Conservation (phyloP, 805 yeast species). For the Torulaspora quercuum region DNA sequence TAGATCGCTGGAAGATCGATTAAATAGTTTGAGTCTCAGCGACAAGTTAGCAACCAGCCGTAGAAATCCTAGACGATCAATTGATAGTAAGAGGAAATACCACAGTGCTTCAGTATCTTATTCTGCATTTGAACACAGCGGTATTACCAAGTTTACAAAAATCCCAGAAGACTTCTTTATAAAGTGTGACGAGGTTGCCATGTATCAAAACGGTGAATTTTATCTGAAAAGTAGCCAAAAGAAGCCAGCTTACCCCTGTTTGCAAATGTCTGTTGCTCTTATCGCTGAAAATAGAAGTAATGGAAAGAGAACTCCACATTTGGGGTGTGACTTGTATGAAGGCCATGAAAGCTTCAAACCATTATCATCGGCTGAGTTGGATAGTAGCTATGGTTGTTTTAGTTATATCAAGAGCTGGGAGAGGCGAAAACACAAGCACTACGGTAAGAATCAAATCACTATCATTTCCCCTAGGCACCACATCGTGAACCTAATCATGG, state of each 20-base stretch:
- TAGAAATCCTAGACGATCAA: too few relatives aligned
- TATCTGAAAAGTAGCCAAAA: conserved; percentile 4
- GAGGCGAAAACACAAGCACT: conserved; percentile 3
- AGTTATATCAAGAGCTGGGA: conserved; percentile 20
- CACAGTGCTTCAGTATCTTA: conserved; percentile 1
- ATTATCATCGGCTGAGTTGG: conserved; percentile 21
- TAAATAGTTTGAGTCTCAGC: too few relatives aligned
- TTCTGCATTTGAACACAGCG: conserved; percentile 12
- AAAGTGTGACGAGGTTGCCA: conserved; percentile 22
- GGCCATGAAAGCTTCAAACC: conserved; percentile 23
- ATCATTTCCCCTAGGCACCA: conserved; percentile 34
- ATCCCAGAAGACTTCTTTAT: conserved; percentile 17
- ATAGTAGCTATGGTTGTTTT: conserved; percentile 24
- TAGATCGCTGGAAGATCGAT: too few relatives aligned
- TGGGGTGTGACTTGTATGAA: conserved; percentile 27
- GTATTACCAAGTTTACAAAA: conserved; percentile 10
- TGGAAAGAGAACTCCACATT: conserved; percentile 15
- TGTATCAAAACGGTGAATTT: conserved; percentile 12
- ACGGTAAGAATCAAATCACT: conserved; percentile 14
- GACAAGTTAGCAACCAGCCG: too few relatives aligned
- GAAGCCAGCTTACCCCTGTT: conserved; percentile 11
- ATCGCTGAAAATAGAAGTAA: conserved; percentile 7
- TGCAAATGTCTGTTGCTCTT: conserved; percentile 16
- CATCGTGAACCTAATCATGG: conserved; percentile 29
- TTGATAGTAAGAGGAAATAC: not conserved